Evolutionary conservation across 2,329 filamentous ascomycete genomes (phyloP).

Genomic region (Cercospora beticola): DNA sequence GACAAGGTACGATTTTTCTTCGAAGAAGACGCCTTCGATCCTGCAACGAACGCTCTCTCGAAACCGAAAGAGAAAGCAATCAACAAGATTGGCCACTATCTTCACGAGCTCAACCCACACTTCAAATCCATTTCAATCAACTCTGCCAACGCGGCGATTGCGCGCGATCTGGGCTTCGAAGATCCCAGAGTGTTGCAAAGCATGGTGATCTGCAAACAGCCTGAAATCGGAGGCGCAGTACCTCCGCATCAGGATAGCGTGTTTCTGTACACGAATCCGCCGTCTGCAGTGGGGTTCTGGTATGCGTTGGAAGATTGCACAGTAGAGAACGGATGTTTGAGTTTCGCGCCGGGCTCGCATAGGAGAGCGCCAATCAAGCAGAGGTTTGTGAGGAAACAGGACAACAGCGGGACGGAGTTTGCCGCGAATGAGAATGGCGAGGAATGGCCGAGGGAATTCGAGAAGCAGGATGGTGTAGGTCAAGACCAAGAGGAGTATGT

Average conservation of each 20-base stretch:
- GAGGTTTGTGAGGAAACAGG: conserved; percentile 68
- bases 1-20: conserved; percentile 97
- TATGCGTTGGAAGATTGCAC: conserved; percentile 94
- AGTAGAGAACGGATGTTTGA: conserved; percentile 80
- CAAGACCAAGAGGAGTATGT: conserved; percentile 63
- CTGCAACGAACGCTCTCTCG: conserved; percentile 56
- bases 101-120: conserved; percentile 48
- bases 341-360: conserved; percentile 82
- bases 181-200: conserved; percentile 83
- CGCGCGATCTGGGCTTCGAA: conserved; percentile 67
- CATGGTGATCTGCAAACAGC: conserved; percentile 99
- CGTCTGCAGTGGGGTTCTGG: conserved; percentile 93
- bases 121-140: conserved; percentile 56
- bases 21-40: conserved; percentile 84
- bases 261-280: conserved; percentile 86
- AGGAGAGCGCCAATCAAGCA: conserved; percentile 67
- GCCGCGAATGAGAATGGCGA: conserved; percentile 62
- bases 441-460: conserved; percentile 48
- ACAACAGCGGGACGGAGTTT: conserved; percentile 58
- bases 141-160: conserved; percentile 61
- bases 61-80: conserved; percentile 83
- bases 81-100: conserved; percentile 62
- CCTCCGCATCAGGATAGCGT: conserved; percentile 89
- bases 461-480: conserved; percentile 27
- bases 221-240: conserved; percentile 89